Evolutionary conservation across 1,284 basidiomycete genomes (phyloP), one percentile per base, ranked within the genome.

Genomic region (Cryptococcus deneoformans): DNA sequence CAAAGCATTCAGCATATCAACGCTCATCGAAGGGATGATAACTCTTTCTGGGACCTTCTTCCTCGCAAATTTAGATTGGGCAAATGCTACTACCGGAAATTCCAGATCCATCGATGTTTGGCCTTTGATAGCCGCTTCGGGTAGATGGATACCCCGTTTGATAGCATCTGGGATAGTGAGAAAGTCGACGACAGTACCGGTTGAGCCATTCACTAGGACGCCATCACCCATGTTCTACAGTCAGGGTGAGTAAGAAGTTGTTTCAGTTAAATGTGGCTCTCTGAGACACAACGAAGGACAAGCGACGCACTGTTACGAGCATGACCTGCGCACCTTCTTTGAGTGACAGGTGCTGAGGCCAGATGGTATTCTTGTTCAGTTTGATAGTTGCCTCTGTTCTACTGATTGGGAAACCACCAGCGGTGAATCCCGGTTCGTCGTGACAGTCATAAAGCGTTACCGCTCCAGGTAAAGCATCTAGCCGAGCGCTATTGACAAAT

Each of bases 281-380:
- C 50, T 44, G 10, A 12, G 24, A n/a, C 44, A 20, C 24, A 49
- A 43, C 8, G 29, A 34, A 20, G 16, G 20, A 6, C 10, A 29
- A 29, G 29, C 3, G 3, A 62, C 69, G 60, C 49, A 72, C 71
- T 12, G 59, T 65, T 1, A 72, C 60, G 2, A 75, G 67, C 73
- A 75, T 75, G 12, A 75, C 71, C 55, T 70, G 55, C 1, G 73
- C 70, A 0, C 71, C 71, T 24, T 69, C 57, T 46, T 71, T 72
- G 7, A 75, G 20, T 6, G 47, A 11, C 39, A 75, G 47, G 14
- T 52, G 45, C 37, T 65, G 44, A 2, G 64, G 62, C 67, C 67
- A 73, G 11, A 67, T 62, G 0, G 70, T 69, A 34, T 64, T 61
- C 46, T 58, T 51, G 42, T 75, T 65, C 16, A 73, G 53, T 14